These are phyloP conservation scores for Carex littledalei DNA, from an alignment of 176 grass and related monocot species.

Conservation along the genomic window DNA sequence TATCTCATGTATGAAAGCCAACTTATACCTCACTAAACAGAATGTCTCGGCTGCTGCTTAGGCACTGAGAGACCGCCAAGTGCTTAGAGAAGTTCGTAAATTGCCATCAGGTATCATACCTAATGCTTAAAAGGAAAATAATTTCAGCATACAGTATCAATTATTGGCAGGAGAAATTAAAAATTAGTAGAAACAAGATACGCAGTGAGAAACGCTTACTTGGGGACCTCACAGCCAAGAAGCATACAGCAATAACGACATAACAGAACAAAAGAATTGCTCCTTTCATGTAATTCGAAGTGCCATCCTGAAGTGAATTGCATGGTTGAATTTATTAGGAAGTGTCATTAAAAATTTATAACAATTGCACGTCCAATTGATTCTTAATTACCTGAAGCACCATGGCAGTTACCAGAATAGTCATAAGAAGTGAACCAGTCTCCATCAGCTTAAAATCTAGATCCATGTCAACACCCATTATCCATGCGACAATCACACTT, in stretches of 20 bases:
- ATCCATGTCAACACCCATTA: slow-evolving; percentile 86
- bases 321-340: background rate
- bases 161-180: background rate
- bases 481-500: slow-evolving; percentile 76
- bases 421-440: slow-evolving; percentile 65
- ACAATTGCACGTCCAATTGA: background rate
- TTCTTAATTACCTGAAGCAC: slow-evolving; percentile 58
- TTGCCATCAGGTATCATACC: background rate
- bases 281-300: slow-evolving; percentile 89
- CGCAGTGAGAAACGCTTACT: slow-evolving; percentile 29
- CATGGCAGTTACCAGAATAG: slow-evolving; percentile 59
- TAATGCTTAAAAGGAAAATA: slow-evolving; percentile 5
- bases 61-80: slow-evolving; percentile 27
- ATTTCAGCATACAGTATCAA: background rate
- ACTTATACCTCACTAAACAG: background rate
- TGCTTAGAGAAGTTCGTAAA: slow-evolving; percentile 21
- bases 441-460: slow-evolving; percentile 75
- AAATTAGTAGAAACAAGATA: background rate
- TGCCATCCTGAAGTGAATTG: slow-evolving; percentile 56
- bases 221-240: slow-evolving; percentile 47
- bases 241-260: slow-evolving; percentile 44
- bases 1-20: background rate
- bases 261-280: slow-evolving; percentile 68
- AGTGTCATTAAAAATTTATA: background rate
- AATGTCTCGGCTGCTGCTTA: slow-evolving; percentile 32